phyloP scores from a whole-genome alignment of 179 eudicot genomes.

The Sideroxylon spinosum region DNA sequence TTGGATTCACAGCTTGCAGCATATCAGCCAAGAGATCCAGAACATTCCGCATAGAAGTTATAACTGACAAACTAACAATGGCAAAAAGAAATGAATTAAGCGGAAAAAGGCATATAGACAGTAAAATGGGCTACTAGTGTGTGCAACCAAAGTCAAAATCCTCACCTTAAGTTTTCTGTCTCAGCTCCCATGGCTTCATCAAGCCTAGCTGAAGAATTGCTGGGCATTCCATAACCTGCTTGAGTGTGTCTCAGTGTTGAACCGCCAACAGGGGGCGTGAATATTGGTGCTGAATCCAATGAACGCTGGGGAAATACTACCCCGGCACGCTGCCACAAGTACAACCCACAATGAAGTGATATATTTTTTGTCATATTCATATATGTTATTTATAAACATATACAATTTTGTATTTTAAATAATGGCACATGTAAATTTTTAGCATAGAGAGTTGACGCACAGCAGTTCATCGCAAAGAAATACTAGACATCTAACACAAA shows the following conservation, averaged over 20 bases:
- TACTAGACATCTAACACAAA: neutral
- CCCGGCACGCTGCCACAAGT: slow-evolving; percentile 62
- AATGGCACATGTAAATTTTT: neutral
- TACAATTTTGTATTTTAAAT: neutral
- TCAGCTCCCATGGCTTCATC: slow-evolving; percentile 93
- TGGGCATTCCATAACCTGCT: slow-evolving; percentile 77
- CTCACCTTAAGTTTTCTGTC: slow-evolving; percentile 63
- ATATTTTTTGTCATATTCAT: neutral
- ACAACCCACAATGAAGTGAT: slow-evolving; percentile 1
- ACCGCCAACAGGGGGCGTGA: slow-evolving; percentile 73
- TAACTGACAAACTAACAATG: slow-evolving; percentile 42
- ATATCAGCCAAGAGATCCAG: slow-evolving; percentile 72
- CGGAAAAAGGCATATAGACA: slow-evolving; percentile 7
- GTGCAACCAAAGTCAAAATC: slow-evolving; percentile 7
- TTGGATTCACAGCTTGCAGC: slow-evolving; percentile 83
- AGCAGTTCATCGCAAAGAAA: neutral
- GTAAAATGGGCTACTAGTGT: neutral
- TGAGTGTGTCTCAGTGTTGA: slow-evolving; percentile 45
- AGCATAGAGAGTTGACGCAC: neutral
- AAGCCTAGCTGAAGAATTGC: slow-evolving; percentile 66
- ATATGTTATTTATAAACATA: neutral
- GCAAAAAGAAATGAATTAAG: slow-evolving; percentile 7
- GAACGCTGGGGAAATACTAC: slow-evolving; percentile 77
- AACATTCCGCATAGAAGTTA: slow-evolving; percentile 70
- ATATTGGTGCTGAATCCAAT: slow-evolving; percentile 57